Evolutionary conservation across 805 yeast species (phyloP), one percentile per base, ranked within the genome.

Genomic region (Hanseniaspora mollemarum): DNA sequence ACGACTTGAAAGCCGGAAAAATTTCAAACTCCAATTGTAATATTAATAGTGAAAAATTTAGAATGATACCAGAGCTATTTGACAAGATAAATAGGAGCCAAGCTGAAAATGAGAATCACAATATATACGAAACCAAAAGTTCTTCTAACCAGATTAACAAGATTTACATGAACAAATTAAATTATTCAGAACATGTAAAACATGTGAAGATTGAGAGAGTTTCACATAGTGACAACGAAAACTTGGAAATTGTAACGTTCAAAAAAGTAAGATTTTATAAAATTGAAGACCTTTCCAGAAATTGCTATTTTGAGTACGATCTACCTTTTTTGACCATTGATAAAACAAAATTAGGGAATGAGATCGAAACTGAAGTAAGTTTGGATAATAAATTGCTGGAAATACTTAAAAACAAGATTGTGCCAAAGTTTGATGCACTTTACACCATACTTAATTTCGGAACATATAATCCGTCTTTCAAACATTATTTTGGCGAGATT

Each of bases 41-140:
- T 28, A 33, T 40, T 4, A 29, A 48, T 25, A 36, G 51, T 37
- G 45, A 48, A 40, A 48, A 48, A n/a, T 48, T 48, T 29, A 40
- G 26, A 15, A 48, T 40, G 37, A 24, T 48, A 21, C 36, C 35
- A 4, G 41, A 40, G 10, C 33, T 48, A 13, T 21, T 38, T 33
- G 40, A 32, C 15, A 26, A 40, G 15, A 29, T 33, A 12, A 15
- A 39, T 3, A 9, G 4, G 7, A 33, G 19, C 16, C 9, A 42
- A 25, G 13, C n/a, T 4, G 13, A 24, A 1, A 13, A 5, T 18
- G 25, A 38, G 16, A 31, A 21, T 7, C 28, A 16, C 19, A 39
- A 13, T 31, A 26, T 16, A 22, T 2, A 13, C 16, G 25, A 26
- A 12, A 22, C 22, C 25, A 24, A 48, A 18, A n/a, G 31, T 6